Base-by-base conservation (phyloP, 2,329 filamentous ascomycete genomes). In the Cercospora citrullina region DNA sequence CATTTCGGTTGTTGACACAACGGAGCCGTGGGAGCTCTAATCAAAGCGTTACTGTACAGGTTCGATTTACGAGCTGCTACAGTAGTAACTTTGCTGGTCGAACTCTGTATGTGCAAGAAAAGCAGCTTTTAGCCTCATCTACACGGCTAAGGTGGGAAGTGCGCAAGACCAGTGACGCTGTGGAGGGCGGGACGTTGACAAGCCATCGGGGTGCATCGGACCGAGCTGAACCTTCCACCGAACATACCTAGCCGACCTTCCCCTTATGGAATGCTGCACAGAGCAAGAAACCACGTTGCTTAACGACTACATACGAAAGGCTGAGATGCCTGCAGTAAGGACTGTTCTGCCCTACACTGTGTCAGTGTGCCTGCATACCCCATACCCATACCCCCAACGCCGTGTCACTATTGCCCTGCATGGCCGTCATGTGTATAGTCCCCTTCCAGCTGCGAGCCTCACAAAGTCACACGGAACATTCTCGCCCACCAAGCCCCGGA, bases 381-480 rank as follows among this genome's bases (percentile, higher is more conserved):
- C 36, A n/a, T 30, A 57, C 45, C 31, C 26, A 18, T 23, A 18
- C 57, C 36, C 45, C 39, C 23, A 16, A 36, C 61, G 60, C 60
- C 63, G 33, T 53, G 51, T 65, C 23, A 67, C 33, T 12, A 26
- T 36, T n/a, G 14, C 30, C 39, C 30, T 31, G 45, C 64, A 16
- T 55, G 23, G 48, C 48, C 14, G 23, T 72, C 80, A 84, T 73
- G 60, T 67, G 60, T 83, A 86, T 70, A 87, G 74, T 21, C 84
- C 84, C 73, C 86, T 80, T 26, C 87, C 87, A 71, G 85, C 86
- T 45, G 92, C 91, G 76, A 95, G 82, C 60, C 91, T 85, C 51
- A 95, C 92, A 81, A 96, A 96, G 80, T 91, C 93, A 79, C 93
- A 94, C 30, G 71, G 71, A 66, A 95, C 91, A 77, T 95, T 95